Base-by-base conservation (phyloP, 2,329 filamentous ascomycete species). In the Parastagonospora avenae region DNA sequence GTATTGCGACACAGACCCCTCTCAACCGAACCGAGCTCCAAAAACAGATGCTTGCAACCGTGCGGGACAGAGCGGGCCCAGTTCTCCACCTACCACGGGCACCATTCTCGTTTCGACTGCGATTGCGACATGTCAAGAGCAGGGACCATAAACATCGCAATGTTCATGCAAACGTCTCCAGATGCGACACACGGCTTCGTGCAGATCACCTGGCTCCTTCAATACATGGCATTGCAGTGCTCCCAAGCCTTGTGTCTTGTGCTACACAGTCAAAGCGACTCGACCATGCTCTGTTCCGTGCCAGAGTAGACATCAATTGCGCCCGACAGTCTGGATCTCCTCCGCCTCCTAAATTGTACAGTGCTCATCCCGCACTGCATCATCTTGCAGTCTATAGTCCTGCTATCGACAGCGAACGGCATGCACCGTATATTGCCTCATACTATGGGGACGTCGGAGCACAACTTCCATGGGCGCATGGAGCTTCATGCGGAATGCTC, bases 361-460 rank as follows among this genome's bases (percentile, higher is more conserved):
- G 54, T 53, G 52, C 46, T 42, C 40, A 52, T 55, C 50, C 50
- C 55, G 50, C 50, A 33, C 55, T 61, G 57, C 63, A 65, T 62
- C 59, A 64, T 64, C 57, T 60, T 54, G 61, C 60, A 59, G 59
- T 38, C 39, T 50, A 44, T 37, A 52, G 49, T 48, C 37, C 37
- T 47, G 35, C 36, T 29, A 14, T 33, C 30, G 35, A 40, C 11
- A 35, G 43, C 39, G 39, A 38, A 36, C 36, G 16, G 35, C 47
- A 55, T 53, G 51, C 48, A 46, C 48, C 50, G 48, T 46, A 63
- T 59, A 65, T 62, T 62, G 50, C 54, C 30, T 46, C 42, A 47
- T 54, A 65, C 57, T 67, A 60, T 66, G 55, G 59, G 56, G 58
- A 56, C 44, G 52, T 56, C 59, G 58, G 52, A 50, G 54, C 46